Percentiles rank a stretch among this genome's conserved stretches.
phyloP scores from a whole-genome alignment of 169 alveolate genomes.

The Plasmodium yoelii region DNA sequence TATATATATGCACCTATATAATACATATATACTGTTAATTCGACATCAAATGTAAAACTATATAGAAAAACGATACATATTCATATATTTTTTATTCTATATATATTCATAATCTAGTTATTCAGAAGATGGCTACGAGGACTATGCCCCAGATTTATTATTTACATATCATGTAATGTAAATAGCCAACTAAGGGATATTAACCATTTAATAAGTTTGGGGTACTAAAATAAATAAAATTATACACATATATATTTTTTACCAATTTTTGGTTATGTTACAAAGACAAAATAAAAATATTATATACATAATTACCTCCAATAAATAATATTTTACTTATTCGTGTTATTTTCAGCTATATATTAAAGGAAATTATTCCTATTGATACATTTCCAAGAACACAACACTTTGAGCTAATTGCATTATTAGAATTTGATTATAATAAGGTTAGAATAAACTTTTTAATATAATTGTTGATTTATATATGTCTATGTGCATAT shows the following conservation, averaged over 20 bases:
- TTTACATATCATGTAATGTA: slow-evolving; percentile 71
- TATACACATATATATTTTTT: background rate
- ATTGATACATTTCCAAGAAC: slow-evolving; percentile 74
- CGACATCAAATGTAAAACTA: background rate
- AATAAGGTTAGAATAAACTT: slow-evolving; percentile 31
- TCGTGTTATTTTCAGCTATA: slow-evolving; percentile 20
- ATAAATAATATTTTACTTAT: slow-evolving; percentile 5
- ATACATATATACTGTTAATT: too few relatives aligned
- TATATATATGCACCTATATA: too few relatives aligned
- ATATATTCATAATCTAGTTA: slow-evolving; percentile 12
- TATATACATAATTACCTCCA: background rate
- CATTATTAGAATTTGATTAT: slow-evolving; percentile 49
- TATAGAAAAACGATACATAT: background rate
- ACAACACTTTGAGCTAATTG: slow-evolving; percentile 67
- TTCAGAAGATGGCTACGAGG: slow-evolving; percentile 77
- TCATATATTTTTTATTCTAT: background rate
- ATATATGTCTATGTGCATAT: background rate
- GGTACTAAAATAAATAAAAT: slow-evolving; percentile 22
- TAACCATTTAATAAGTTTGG: slow-evolving; percentile 57
- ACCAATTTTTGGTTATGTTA: too few relatives aligned
- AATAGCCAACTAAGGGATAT: slow-evolving; percentile 62
- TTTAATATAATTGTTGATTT: background rate
- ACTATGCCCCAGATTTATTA: slow-evolving; percentile 36
- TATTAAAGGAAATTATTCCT: slow-evolving; percentile 65
- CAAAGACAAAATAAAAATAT: background rate